Percentiles rank a stretch among this genome's conserved stretches.
phyloP scores from a whole-genome alignment of 805 yeast genomes.

The Ogataea paraovalis region DNA sequence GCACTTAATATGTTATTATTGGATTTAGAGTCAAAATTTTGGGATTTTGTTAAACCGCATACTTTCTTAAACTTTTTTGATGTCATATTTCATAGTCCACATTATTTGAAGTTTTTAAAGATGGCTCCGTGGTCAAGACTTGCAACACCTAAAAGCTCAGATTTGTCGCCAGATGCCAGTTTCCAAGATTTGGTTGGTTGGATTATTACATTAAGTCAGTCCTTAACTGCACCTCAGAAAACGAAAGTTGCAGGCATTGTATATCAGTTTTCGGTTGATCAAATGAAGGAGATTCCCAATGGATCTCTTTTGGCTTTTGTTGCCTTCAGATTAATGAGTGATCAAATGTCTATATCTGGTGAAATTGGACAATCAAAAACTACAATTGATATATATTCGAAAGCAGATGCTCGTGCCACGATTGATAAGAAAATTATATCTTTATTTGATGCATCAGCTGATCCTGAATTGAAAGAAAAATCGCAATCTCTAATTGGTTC shows the following conservation, averaged over 20 bases:
- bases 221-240: slow-evolving; percentile 45
- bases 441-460: slow-evolving; percentile 23
- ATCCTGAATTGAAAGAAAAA: slow-evolving; percentile 7
- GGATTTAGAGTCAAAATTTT: slow-evolving; percentile 43
- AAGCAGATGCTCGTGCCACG: slow-evolving; percentile 45
- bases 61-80: slow-evolving; percentile 57
- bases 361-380: slow-evolving; percentile 23
- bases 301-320: slow-evolving; percentile 24
- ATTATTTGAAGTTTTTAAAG: slow-evolving; percentile 36
- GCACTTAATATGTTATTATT: slow-evolving; percentile 43
- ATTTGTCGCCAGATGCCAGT: slow-evolving; percentile 18
- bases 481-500: slow-evolving; percentile 18
- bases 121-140: slow-evolving; percentile 9
- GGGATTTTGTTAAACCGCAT: slow-evolving; percentile 51
- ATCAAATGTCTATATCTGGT: slow-evolving; percentile 15
- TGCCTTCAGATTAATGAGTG: slow-evolving; percentile 22
- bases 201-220: slow-evolving; percentile 40
- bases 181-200: slow-evolving; percentile 50
- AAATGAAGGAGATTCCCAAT: slow-evolving; percentile 17
- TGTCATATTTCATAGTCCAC: slow-evolving; percentile 52
- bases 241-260: slow-evolving; percentile 51
- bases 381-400: slow-evolving; percentile 36
- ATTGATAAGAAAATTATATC: slow-evolving; percentile 41
- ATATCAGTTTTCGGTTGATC: slow-evolving; percentile 44
- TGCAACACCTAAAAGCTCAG: slow-evolving; percentile 4